Base-by-base conservation (phyloP, 2,329 filamentous ascomycete species). In the Leptographium galeiforme region DNA sequence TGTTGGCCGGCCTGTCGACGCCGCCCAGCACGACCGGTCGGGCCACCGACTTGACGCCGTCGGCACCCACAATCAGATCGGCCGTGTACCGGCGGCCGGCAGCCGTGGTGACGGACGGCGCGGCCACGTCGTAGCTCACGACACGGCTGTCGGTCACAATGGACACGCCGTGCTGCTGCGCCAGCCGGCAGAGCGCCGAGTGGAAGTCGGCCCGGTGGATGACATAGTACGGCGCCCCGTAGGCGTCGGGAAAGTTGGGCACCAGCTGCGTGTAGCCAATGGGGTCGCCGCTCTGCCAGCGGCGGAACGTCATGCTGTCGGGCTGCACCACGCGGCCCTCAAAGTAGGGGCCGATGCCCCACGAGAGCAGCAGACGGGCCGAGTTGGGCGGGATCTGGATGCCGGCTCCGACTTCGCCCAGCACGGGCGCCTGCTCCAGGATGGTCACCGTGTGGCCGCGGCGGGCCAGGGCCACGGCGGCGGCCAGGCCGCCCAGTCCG, bases 371-470 rank as follows among this genome's bases (percentile, higher is more conserved):
- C 0, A 68, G 55, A 0, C 61, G 59, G 2, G 60, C 58, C 6
- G 65, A 63, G 53, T 70, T 70, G 8, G 69, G 63, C 0, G 67
- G 66, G 7, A 70, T 62, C 59, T 70, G 67, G 38, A 70, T 69
- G 3, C 67, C 69, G 3, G 68, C 68, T 4, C 68, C 68, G n/a
- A 70, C 58, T 54, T 75, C 72, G 38, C 60, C 64, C 0, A 74
- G 61, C 6, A 61, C 54, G 0, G 61, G 49, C 0, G 71, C 68
- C 59, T 69, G 64, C 55, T 73, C 71, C 13, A 70, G 61, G 0
- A 72, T 62, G 0, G 59, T 64, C 13, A 73, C 67, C 18, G 53
- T 45, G 54, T 71, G 68, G 2, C 70, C 70, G 19, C 59, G 59
- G 3, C 62, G 57, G 4, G 63, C 62, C 13, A 71, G 61, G 2